These are phyloP conservation scores for Geosmithia flava DNA, from an alignment of 2,329 filamentous ascomycete species.

Conservation along the genomic window DNA sequence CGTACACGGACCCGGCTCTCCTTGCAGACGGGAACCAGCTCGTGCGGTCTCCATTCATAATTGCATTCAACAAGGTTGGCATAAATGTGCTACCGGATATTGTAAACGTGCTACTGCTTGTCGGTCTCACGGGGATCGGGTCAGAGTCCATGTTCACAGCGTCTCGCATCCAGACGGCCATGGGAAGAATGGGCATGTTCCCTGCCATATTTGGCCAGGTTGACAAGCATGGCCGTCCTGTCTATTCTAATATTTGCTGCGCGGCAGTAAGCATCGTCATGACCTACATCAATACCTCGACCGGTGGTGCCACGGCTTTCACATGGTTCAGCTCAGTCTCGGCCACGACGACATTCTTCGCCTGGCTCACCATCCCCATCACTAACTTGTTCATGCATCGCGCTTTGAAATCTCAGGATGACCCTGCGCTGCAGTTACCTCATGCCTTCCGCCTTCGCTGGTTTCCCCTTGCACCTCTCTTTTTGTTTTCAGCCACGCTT, in stretches of 20 bases:
- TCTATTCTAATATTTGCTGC: neutral
- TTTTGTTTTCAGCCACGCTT: neutral
- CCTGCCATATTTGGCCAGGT: neutral
- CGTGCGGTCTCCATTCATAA: constrained; percentile 5
- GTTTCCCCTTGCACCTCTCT: neutral
- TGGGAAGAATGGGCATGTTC: neutral
- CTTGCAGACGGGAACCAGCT: neutral
- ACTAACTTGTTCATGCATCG: neutral
- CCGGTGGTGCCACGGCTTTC: neutral
- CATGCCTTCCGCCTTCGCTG: neutral
- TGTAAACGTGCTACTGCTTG: constrained; percentile 24
- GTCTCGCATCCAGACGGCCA: neutral
- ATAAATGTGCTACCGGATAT: constrained; percentile 23
- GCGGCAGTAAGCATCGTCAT: neutral
- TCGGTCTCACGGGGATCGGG: neutral
- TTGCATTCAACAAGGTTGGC: constrained; percentile 21
- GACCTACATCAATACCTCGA: neutral
- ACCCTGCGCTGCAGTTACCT: neutral
- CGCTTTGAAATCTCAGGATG: neutral
- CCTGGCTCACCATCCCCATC: neutral
- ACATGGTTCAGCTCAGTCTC: neutral
- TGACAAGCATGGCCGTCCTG: neutral
- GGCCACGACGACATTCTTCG: neutral
- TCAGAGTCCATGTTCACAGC: neutral
- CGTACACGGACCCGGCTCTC: neutral